Evolutionary conservation across 208 protist genomes (phyloP), one percentile per base, ranked within the genome.

Genomic region (Acanthamoeba castellanii): DNA sequence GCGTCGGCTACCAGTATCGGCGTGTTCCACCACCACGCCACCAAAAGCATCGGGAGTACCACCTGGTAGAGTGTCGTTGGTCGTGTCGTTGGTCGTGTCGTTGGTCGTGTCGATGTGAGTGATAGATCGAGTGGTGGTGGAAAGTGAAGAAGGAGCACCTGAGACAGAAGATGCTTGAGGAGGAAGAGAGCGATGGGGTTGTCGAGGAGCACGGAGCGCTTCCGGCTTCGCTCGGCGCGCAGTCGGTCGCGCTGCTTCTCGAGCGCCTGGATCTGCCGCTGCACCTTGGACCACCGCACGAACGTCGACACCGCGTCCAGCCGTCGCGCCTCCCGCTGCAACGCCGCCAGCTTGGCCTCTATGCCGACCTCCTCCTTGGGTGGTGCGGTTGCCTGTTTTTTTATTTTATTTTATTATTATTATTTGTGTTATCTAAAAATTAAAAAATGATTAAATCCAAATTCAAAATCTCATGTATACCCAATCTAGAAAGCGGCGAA

Each of bases 291-390:
- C 74, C 74, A 82, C 45, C 34, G 34, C 74, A 82, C 74, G 32
- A 82, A 82, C n/a, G 34, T 82, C 7, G 74, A 82, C 14, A 82
- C 74, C 74, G 74, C 32, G 74, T 82, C 74, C 74, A 82, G 45
- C 14, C 74, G 74, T 82, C 74, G 74, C 8, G 74, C 74, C 45
- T 82, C 74, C 9, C 74, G 74, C 74, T 82, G 74, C 32, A 82
- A 27, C 11, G 16, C 34, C 25, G 42, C 74, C 45, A 82, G 22
- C 74, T 82, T 82, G 25, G 74, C 20, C 25, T 82, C 74, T 27
- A 82, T 5, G 7, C 7, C 42, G 7, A 16, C 37, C 45, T 82
- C 74, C 45, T 82, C 74, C 16, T 50, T 22, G 7, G 74, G 22
- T 27, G 74, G 37, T 27, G 74, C 32, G 8, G 30, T 52, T 5